These are phyloP conservation scores for Actinidia arguta DNA, from an alignment of 179 eudicot species.

Conservation along the genomic window DNA sequence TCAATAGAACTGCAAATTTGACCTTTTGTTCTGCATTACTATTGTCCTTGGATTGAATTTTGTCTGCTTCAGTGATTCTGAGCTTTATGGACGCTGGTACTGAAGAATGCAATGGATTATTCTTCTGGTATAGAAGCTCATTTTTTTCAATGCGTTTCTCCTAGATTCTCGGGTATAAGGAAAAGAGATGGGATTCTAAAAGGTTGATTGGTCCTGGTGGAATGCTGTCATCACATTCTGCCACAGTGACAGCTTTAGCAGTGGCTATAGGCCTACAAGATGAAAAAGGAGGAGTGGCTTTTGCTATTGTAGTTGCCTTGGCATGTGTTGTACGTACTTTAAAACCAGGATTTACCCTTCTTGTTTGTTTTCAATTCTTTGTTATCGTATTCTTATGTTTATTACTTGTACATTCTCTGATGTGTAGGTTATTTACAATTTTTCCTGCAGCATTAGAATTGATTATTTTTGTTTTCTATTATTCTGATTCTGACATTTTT, in stretches of 20 bases:
- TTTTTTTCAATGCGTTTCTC: constrained; percentile 33
- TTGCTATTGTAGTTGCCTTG: constrained; percentile 81
- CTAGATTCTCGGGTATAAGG: constrained; percentile 78
- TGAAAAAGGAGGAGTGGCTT: constrained; percentile 67
- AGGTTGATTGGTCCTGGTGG: constrained; percentile 85
- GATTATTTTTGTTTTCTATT: neutral
- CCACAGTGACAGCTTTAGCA: constrained; percentile 82
- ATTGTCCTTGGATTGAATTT: neutral
- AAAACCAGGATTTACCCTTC: constrained; percentile 31
- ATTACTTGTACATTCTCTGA: neutral
- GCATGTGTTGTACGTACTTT: constrained; percentile 87
- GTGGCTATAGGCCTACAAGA: constrained; percentile 77
- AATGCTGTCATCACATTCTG: constrained; percentile 97
- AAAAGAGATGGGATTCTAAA: constrained; percentile 90
- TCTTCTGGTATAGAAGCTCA: constrained; percentile 19
- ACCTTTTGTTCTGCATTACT: constrained; percentile 3
- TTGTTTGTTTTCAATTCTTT: constrained; percentile 4
- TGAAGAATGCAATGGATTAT: neutral
- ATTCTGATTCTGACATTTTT: neutral
- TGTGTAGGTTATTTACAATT: neutral
- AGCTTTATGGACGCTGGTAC: neutral
- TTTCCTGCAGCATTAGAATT: neutral
- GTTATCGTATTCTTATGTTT: neutral
- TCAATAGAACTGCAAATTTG: neutral
- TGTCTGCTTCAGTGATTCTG: neutral